A percentile compares a stretch with the other conserved stretches of the same genome.
Evolutionary conservation across 2,329 filamentous ascomycete species (phyloP).

Genomic region (Paramyrothecium sp.): DNA sequence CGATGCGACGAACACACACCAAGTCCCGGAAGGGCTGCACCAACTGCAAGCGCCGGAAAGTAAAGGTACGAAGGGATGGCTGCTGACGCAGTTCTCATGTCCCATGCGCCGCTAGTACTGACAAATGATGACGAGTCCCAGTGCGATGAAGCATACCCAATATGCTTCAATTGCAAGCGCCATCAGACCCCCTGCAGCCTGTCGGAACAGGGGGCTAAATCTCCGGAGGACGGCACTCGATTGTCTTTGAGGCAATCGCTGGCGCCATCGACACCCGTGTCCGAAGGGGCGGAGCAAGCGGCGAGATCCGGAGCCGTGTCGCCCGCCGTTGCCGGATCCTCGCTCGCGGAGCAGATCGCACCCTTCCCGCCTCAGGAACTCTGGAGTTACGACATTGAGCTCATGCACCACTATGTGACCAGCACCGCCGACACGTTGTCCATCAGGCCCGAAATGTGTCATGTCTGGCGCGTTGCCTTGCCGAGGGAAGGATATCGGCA

Average conservation of each 20-base stretch:
- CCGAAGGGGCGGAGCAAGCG: slow-evolving; percentile 1
- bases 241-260: background rate
- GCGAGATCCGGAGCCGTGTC: background rate
- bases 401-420: slow-evolving; percentile 29
- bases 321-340: background rate
- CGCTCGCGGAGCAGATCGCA: slow-evolving; percentile 10
- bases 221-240: background rate
- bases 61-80: slow-evolving; percentile 19
- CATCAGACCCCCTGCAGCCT: slow-evolving; percentile 26
- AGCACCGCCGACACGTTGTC: slow-evolving; percentile 20
- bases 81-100: too few species aligned
- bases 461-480: slow-evolving; percentile 23
- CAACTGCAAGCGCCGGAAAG: slow-evolving; percentile 30
- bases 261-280: background rate
- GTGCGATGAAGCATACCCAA: slow-evolving; percentile 23
- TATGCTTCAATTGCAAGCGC: slow-evolving; percentile 27
- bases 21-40: slow-evolving; percentile 29
- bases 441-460: slow-evolving; percentile 15
- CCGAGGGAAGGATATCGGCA: slow-evolving; percentile 23
- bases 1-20: slow-evolving; percentile 26
- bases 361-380: slow-evolving; percentile 20
- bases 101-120: too few species aligned
- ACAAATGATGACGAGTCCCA: background rate
- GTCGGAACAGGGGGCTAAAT: slow-evolving; percentile 1
- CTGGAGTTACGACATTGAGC: slow-evolving; percentile 19